A percentile compares a stretch with the other conserved stretches of the same genome.
Conservation (phyloP, 1,139 yeast genomes). For the Keqinozyma sinolaborantium region DNA sequence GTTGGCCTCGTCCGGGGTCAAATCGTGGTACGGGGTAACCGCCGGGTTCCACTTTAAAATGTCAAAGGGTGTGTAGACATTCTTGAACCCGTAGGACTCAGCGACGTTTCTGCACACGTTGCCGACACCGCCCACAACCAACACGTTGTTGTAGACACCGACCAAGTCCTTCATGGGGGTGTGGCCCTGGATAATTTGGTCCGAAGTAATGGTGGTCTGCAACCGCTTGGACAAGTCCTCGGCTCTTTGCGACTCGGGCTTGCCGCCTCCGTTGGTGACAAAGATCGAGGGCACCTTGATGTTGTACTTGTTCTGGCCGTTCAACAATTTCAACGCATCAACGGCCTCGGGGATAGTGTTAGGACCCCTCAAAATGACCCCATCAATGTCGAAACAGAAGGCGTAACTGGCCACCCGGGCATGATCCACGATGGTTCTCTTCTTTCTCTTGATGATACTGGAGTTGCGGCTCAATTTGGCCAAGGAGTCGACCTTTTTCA, state of each 20-base stretch:
- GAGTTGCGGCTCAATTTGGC: slow-evolving; percentile 51
- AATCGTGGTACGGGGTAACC: slow-evolving; percentile 73
- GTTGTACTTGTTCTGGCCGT: slow-evolving; percentile 75
- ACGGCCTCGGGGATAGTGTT: slow-evolving; percentile 75
- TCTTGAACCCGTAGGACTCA: slow-evolving; percentile 69
- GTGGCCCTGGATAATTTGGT: slow-evolving; percentile 84
- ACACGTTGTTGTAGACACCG: slow-evolving; percentile 60
- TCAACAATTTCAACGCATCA: slow-evolving; percentile 63
- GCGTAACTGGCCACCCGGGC: slow-evolving; percentile 77
- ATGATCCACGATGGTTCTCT: slow-evolving; percentile 57
- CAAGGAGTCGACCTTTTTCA: slow-evolving; percentile 48
- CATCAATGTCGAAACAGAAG: slow-evolving; percentile 85
- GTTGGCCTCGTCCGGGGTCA: slow-evolving; percentile 64
- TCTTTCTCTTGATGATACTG: slow-evolving; percentile 47
- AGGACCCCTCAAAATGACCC: slow-evolving; percentile 77
- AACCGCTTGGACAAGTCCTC: slow-evolving; percentile 61
- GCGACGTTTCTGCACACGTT: slow-evolving; percentile 81
- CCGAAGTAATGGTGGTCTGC: slow-evolving; percentile 58
- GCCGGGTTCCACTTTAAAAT: slow-evolving; percentile 83
- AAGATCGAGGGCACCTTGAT: slow-evolving; percentile 81
- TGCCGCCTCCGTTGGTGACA: slow-evolving; percentile 89
- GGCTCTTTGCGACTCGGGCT: slow-evolving; percentile 71
- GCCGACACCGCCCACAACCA: slow-evolving; percentile 84
- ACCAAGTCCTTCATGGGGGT: slow-evolving; percentile 85
- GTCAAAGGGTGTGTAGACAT: slow-evolving; percentile 76